Percentiles rank a stretch among this genome's conserved stretches.
These are phyloP conservation scores for Vitis hybrid DNA, from an alignment of 177 flowering plant species.

Conservation along the genomic window DNA sequence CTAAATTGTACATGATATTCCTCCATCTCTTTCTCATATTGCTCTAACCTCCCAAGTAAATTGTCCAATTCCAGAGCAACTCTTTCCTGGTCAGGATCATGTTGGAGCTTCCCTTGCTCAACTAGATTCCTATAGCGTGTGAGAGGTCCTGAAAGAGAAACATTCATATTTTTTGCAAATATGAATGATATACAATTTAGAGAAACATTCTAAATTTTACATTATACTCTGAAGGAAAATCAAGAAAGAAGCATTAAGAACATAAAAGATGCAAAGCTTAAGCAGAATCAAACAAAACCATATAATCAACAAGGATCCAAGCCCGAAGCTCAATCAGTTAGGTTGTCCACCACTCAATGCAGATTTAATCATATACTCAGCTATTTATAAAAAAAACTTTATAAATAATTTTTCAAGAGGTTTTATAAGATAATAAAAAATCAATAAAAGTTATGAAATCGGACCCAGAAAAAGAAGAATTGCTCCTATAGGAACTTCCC, in stretches of 20 bases:
- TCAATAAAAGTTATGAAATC: no score
- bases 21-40: constrained; percentile 87
- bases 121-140: constrained; percentile 56
- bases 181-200: no score
- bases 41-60: constrained; percentile 69
- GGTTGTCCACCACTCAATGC: not conserved
- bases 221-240: no score
- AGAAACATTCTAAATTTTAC: no score
- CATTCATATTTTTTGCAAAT: not conserved
- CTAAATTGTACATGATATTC: constrained; percentile 66
- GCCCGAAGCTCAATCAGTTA: not conserved
- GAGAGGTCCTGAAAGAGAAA: constrained; percentile 52
- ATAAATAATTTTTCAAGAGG: not conserved
- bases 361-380: not conserved
- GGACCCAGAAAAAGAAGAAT: no score
- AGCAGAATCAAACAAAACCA: not conserved
- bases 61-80: constrained; percentile 74
- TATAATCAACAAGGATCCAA: not conserved
- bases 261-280: not conserved
- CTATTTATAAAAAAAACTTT: not conserved
- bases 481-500: no score
- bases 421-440: no score
- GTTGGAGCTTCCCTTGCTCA: constrained; percentile 68
- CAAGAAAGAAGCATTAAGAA: no score
- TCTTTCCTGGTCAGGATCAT: constrained; percentile 79